Conservation (phyloP, 2,329 filamentous ascomycete species). For the Paecilomyces niveus region DNA sequence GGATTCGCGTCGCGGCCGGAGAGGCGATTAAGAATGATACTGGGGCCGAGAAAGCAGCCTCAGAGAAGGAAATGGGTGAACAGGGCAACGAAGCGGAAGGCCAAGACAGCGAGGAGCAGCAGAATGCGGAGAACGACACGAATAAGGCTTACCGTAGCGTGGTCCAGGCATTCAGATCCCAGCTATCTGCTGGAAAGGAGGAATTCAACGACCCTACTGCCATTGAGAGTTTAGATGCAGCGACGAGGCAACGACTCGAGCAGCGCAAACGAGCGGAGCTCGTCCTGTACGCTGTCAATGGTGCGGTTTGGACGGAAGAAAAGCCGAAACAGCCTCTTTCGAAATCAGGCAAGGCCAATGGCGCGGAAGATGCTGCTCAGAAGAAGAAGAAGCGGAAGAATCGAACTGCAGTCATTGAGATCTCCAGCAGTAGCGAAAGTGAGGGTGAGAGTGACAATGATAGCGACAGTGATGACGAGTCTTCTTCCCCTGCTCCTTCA, state of each 20-base stretch:
- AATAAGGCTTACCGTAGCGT: constrained; percentile 40
- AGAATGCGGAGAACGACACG: neutral
- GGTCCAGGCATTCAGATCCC: constrained; percentile 41
- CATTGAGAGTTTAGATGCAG: constrained; percentile 16
- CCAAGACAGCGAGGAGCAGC: neutral
- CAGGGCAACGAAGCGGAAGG: neutral
- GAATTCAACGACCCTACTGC: constrained; percentile 15
- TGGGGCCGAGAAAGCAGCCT: constrained; percentile 5
- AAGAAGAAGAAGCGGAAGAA: constrained; percentile 36
- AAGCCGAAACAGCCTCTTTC: constrained; percentile 2
- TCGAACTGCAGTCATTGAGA: constrained; percentile 34
- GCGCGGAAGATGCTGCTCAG: constrained; percentile 4
- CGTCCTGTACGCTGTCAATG: constrained; percentile 27
- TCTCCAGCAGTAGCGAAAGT: constrained; percentile 36
- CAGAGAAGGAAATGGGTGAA: constrained; percentile 7
- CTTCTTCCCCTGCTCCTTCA: constrained; percentile 4
- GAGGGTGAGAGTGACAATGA: constrained; percentile 17
- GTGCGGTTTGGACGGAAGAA: constrained; percentile 5
- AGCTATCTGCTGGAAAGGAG: constrained; percentile 18
- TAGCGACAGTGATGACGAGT: constrained; percentile 12
- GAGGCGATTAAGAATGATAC: constrained; percentile 45
- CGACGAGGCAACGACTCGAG: constrained; percentile 21
- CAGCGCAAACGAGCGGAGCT: constrained; percentile 33
- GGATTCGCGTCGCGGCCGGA: constrained; percentile 60
- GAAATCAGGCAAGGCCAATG: neutral